Base-by-base conservation (phyloP, 306 rosid genomes). In the Sphenostylis stenocarpa region DNA sequence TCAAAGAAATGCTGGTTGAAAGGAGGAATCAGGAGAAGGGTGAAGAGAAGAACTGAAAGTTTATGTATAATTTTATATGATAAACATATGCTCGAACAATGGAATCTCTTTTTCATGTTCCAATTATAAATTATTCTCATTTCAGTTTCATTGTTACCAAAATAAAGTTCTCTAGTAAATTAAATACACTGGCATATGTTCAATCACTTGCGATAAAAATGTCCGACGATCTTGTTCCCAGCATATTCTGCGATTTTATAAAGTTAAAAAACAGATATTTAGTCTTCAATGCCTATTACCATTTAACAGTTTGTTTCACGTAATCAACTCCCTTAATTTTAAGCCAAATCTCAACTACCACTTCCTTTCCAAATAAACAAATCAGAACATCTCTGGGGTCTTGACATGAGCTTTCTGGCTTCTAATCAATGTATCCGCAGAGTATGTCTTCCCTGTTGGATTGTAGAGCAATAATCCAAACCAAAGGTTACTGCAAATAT, bases 1-100 rank as follows among this genome's bases (percentile, higher is more conserved):
- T 84, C 70, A 84, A 84, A 73, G 82, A 77, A 78, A 77, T n/a
- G 74, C 82, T 84, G 66, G 29, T 67, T 39, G 70, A 58, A 41
- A 77, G 24, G 38, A 43, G 16, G 63, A 61, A 80, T 13, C 82
- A 64, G 80, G 80, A 78, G 72, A 63, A 24, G 60, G 75, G 19
- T 17, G 33, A 66, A 56, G 43, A 66, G 9, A 72, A 76, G 57
- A 44, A 21, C 39, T 28, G 64, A 65, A 62, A 69, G 41, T 26
- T 83, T 81, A 79, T 53, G 66, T 33, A 51, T 33, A 49, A 11
- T 7, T 69, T 36, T 52, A 6, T 34, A 29, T 67, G 55, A 12
- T 5, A 7, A 55, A 33, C 57, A 65, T 24, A 49, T 16, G 7
- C 28, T 9, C 10, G 2, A 67, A 72, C 53, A 38, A 45, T 56